These are phyloP conservation scores for Sclerotiophoma versabilis DNA, from an alignment of 2,329 filamentous ascomycete species.

Conservation along the genomic window DNA sequence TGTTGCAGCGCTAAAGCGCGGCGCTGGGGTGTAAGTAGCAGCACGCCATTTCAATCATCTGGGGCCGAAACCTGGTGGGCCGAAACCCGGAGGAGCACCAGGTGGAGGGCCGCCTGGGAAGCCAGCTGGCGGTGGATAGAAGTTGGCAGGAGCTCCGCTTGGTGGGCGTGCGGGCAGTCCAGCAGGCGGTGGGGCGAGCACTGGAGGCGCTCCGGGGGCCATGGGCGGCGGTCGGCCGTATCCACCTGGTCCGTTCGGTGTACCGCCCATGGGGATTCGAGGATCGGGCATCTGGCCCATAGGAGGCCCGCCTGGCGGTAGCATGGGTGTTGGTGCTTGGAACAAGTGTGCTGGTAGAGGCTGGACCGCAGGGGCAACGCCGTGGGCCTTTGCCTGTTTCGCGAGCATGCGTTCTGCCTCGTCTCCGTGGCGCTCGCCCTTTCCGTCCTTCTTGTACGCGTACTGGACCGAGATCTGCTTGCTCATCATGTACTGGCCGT, in stretches of 20 bases:
- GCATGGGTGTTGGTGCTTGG: slow-evolving; percentile 40
- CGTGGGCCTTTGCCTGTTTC: slow-evolving; percentile 90
- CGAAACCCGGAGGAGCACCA: slow-evolving; percentile 19
- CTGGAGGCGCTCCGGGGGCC: slow-evolving; percentile 45
- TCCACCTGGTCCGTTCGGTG: slow-evolving; percentile 52
- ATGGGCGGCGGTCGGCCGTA: slow-evolving; percentile 36
- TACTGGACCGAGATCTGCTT: slow-evolving; percentile 97
- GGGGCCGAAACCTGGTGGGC: slow-evolving; percentile 24
- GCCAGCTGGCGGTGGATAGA: slow-evolving; percentile 37
- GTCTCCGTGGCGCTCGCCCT: slow-evolving; percentile 94
- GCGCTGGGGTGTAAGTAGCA: neutral
- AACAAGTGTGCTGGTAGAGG: slow-evolving; percentile 78
- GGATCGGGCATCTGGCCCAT: slow-evolving; percentile 51
- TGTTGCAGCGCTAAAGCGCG: neutral
- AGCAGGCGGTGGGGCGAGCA: slow-evolving; percentile 43
- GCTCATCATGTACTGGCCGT: slow-evolving; percentile 95
- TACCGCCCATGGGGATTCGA: slow-evolving; percentile 41
- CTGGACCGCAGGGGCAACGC: slow-evolving; percentile 82
- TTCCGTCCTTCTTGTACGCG: slow-evolving; percentile 99
- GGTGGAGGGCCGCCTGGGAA: slow-evolving; percentile 32
- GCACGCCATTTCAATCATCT: neutral
- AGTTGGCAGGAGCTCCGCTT: slow-evolving; percentile 63
- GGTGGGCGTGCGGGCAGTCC: slow-evolving; percentile 65
- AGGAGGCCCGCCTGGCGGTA: slow-evolving; percentile 42
- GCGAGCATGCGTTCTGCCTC: slow-evolving; percentile 91